Evolutionary conservation across 208 protist genomes (phyloP), one percentile per base, ranked within the genome.

Genomic region (Acanthamoeba quina): DNA sequence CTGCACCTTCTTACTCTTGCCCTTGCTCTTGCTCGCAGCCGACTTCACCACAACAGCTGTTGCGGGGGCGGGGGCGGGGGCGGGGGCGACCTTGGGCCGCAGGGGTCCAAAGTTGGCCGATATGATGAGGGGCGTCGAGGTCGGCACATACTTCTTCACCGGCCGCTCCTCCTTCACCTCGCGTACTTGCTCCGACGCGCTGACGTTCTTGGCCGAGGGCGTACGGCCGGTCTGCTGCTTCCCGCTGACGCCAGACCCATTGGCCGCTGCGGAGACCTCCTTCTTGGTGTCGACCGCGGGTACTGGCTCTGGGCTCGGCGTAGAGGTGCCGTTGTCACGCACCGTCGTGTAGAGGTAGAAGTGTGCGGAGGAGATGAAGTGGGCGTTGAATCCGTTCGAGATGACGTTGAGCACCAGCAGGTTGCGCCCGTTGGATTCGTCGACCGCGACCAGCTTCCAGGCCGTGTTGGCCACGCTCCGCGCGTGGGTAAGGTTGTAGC

Each of bases 91-190:
- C 62, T 68, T 68, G n/a, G 21, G 62, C 17, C 21, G 62, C 21
- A 76, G 34, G 26, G 68, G 68, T 34, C 68, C 68, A 76, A 44
- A 76, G 68, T 76, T 76, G 68, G 68, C 19, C 68, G 68, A 76
- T 17, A 76, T 10, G 34, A 76, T n/a, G 29, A 76, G 34, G 31
- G 68, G 68, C 68, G 34, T 24, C 15, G 68, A 76, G 17, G 68
- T 31, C 68, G 68, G 68, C 68, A 76, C 68, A 41, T 76, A 76
- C 68, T 76, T 76, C 58, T 64, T 64, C 21, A 64, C 15, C 29
- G 68, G 68, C 26, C 26, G 26, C 68, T 76, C 58, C 24, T 64
- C 24, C 58, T 64, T 26, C 58, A n/a, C 62, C n/a, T 68, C 56
- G 21, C 21, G 19, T 24, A 60, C 47, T 49, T 49, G 47, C 11